These are phyloP conservation scores for Apophysomyces variabilis DNA, from an alignment of 371 early-diverging fungal species.

Conservation along the genomic window DNA sequence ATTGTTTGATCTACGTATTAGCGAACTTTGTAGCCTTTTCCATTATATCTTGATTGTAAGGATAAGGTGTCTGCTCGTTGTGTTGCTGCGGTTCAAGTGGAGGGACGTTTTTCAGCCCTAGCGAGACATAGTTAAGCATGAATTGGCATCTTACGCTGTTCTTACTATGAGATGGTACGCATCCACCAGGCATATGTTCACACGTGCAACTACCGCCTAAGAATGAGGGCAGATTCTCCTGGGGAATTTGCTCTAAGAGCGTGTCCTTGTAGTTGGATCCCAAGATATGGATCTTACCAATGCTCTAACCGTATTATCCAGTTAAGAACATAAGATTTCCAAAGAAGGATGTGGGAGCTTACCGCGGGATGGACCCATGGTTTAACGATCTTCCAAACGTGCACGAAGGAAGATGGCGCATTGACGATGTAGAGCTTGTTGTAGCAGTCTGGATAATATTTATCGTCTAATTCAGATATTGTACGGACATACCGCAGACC, in stretches of 20 bases:
- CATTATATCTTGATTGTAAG: slow-evolving; percentile 47
- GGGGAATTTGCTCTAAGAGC: slow-evolving; percentile 74
- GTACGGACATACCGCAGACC: slow-evolving; percentile 76
- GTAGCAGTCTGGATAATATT: slow-evolving; percentile 85
- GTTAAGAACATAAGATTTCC: neutral
- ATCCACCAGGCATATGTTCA: slow-evolving; percentile 80
- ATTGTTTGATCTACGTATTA: neutral
- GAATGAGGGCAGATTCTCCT: slow-evolving; percentile 76
- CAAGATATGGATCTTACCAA: slow-evolving; percentile 81
- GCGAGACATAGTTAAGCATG: neutral
- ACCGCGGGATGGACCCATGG: slow-evolving; percentile 83
- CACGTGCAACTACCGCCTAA: slow-evolving; percentile 84
- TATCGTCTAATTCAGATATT: slow-evolving; percentile 80
- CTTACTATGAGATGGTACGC: slow-evolving; percentile 61
- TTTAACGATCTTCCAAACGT: slow-evolving; percentile 82
- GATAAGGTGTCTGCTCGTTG: slow-evolving; percentile 33
- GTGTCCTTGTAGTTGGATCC: slow-evolving; percentile 69
- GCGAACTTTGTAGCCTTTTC: slow-evolving; percentile 27
- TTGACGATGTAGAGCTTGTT: slow-evolving; percentile 82
- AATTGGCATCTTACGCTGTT: neutral
- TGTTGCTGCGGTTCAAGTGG: slow-evolving; percentile 26
- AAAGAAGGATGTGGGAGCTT: slow-evolving; percentile 21
- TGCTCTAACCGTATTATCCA: slow-evolving; percentile 40
- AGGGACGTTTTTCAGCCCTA: slow-evolving; percentile 44
- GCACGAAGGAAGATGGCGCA: slow-evolving; percentile 81